Conservation (phyloP, 257 asterid species). For the Ilex aquifolium region DNA sequence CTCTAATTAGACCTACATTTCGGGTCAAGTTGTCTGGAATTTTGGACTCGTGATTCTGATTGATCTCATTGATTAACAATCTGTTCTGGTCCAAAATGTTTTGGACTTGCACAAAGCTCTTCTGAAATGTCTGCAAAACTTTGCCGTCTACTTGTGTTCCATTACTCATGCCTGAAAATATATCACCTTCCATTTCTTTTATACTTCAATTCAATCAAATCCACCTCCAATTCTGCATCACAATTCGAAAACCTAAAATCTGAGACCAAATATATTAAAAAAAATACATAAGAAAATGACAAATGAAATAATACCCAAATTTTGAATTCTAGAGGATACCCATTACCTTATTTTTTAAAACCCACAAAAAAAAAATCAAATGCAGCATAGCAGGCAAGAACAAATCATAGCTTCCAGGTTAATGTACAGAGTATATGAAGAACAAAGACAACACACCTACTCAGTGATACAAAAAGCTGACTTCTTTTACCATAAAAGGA, state of each 20-base stretch:
- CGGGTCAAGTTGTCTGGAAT: slow-evolving; percentile 37
- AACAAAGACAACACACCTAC: slow-evolving; percentile 1
- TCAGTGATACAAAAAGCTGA: slow-evolving; percentile 4
- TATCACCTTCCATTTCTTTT: slow-evolving; percentile 33
- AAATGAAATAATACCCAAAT: not conserved
- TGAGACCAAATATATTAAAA: not conserved
- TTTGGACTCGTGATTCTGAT: slow-evolving; percentile 47
- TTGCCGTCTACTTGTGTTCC: slow-evolving; percentile 29
- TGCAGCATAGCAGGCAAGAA: not conserved
- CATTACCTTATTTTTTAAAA: not conserved
- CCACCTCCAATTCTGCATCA: slow-evolving; percentile 18
- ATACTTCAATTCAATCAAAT: not conserved
- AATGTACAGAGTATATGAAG: not conserved
- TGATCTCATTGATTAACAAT: slow-evolving; percentile 38
- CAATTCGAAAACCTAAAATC: not conserved
- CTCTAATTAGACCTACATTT: slow-evolving; percentile 45
- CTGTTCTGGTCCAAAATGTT: slow-evolving; percentile 43
- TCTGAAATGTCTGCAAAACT: slow-evolving; percentile 32
- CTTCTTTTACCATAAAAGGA: slow-evolving; percentile 4
- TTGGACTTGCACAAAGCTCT: slow-evolving; percentile 41
- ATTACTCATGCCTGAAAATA: slow-evolving; percentile 28
- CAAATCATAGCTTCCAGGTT: not conserved
- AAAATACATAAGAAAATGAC: not conserved
- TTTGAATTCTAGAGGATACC: not conserved
- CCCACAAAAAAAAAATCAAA: not conserved